Conservation (phyloP, 768 basidiomycete species). For the Vararia minispora region DNA sequence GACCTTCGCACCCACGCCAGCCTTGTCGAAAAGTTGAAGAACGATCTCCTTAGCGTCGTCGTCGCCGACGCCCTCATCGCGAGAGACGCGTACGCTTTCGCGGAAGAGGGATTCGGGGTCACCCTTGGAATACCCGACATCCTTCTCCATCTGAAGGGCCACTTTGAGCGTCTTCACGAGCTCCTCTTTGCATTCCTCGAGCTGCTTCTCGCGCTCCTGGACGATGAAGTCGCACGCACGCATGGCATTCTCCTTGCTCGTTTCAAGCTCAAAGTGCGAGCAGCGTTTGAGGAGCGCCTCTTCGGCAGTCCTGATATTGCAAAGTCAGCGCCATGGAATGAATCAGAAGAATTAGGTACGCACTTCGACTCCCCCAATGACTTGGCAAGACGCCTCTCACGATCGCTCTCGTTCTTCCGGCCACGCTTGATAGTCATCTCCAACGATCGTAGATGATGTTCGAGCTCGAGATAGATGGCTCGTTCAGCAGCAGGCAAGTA, state of each 20-base stretch:
- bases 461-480: constrained; percentile 89
- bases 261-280: constrained; percentile 86
- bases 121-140: constrained; percentile 34
- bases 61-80: constrained; percentile 67
- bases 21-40: constrained; percentile 47
- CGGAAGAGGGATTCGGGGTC: constrained; percentile 61
- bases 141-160: constrained; percentile 59
- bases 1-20: constrained; percentile 30
- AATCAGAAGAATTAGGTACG: constrained; percentile 1
- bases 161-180: constrained; percentile 53
- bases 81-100: constrained; percentile 61
- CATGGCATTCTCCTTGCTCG: constrained; percentile 64
- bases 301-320: constrained; percentile 56
- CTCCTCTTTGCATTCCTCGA: constrained; percentile 69
- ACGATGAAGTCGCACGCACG: constrained; percentile 91
- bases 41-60: constrained; percentile 60
- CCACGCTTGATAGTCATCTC: constrained; percentile 71
- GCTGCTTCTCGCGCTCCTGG: constrained; percentile 65
- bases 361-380: constrained; percentile 78
- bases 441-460: constrained; percentile 82
- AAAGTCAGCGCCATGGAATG: constrained; percentile 2
- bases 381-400: constrained; percentile 79
- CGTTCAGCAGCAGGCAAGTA: constrained; percentile 85
- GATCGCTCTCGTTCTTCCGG: constrained; percentile 64
- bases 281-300: constrained; percentile 92